Evolutionary conservation across 2,329 filamentous ascomycete species (phyloP), one percentile per base, ranked within the genome.

Genomic region (Microthyrium microscopicum): DNA sequence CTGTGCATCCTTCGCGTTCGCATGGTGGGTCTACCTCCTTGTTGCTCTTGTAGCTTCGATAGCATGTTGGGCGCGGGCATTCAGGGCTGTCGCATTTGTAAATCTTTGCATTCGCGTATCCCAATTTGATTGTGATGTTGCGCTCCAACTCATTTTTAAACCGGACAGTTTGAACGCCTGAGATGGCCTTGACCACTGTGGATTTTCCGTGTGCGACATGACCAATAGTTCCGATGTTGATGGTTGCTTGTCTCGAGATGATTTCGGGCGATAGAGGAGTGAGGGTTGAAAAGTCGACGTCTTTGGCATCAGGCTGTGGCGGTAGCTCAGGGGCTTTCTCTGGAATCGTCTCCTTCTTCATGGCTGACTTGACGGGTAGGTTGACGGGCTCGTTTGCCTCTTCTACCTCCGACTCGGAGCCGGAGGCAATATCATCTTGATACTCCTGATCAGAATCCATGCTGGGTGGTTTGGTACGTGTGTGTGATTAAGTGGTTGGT

Each of bases 91-190:
- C 83, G 60, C 89, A 98, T 69, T 94, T 82, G 76, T 95, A 98
- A 58, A 98, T 85, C 64, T 98, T 95, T 49, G 89, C 89, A 59
- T 98, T 98, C 57, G 89, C 89, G 58, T 98, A 98, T 56, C 89
- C 89, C 50, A 98, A 73, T 74, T 98, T 98, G 68, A 98, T 98
- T 51, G 89, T 98, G 53, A 98, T 98, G 60, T 98, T 98, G 53
- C 89, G 73, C 64, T 95, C 91, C 62, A 94, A 65, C 64, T 98
- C 89, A 66, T 95, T 98, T 78, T 98, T 98, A 70, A 98, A 98
- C 47, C 89, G 75, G 53, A 98, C 89, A 13, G 89, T 98, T 70
- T 98, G 89, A 42, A 98, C 89, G 41, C 89, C 89, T 2, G 89
- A 95, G 50, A 98, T 95, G 49, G 89, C 89, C 70, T 98, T 98